These are phyloP conservation scores for Triangularia setosa DNA, from an alignment of 2,329 filamentous ascomycete species.

Conservation along the genomic window DNA sequence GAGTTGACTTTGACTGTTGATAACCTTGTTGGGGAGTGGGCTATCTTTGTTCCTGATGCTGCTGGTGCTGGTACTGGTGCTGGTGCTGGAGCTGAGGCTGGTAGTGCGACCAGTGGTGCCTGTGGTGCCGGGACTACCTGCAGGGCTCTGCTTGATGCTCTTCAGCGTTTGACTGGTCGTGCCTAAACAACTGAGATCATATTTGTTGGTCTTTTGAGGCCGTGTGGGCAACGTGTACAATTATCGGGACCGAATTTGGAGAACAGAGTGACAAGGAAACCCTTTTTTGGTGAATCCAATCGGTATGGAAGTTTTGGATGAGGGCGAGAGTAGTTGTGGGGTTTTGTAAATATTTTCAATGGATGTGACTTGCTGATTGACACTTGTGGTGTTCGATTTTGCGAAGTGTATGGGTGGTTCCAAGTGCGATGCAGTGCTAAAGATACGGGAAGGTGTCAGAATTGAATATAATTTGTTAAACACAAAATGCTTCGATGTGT, in stretches of 20 bases:
- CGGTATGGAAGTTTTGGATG: neutral
- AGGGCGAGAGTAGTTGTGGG: neutral
- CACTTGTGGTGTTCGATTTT: neutral
- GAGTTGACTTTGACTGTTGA: conserved; percentile 33
- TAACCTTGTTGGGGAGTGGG: conserved; percentile 34
- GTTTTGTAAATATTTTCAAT: neutral
- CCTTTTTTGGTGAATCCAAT: neutral
- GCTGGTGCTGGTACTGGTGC: conserved; percentile 18
- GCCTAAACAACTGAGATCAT: too few relatives aligned
- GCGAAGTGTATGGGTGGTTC: too few relatives aligned
- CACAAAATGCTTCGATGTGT: too few relatives aligned
- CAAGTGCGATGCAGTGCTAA: too few relatives aligned
- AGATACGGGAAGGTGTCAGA: too few relatives aligned
- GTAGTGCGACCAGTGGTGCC: conserved; percentile 1
- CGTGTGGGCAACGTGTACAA: neutral
- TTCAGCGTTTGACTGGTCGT: neutral
- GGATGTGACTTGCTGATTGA: neutral
- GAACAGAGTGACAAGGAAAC: neutral
- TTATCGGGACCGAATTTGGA: too few relatives aligned
- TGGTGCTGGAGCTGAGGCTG: conserved; percentile 7
- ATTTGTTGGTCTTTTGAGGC: neutral
- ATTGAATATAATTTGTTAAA: too few relatives aligned
- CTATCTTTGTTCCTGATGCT: conserved; percentile 31
- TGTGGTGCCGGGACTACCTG: neutral
- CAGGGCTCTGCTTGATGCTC: neutral